Evolutionary conservation across 331 rosid genomes (phyloP), one percentile per base, ranked within the genome.

Genomic region (Stylosanthes scabra): DNA sequence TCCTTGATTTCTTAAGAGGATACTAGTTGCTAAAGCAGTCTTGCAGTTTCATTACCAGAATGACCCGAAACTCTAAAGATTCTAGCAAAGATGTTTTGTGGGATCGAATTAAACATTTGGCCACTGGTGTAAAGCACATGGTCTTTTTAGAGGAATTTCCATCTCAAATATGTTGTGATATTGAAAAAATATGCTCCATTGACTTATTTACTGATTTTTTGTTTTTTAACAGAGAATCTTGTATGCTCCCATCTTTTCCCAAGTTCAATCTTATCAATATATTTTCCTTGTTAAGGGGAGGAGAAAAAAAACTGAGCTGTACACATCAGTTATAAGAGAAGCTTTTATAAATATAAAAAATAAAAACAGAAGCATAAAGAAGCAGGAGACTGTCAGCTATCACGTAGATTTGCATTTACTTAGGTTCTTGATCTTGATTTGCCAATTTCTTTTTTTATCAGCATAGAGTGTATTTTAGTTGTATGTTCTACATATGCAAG

Each of bases 361-460:
- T 31, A 34, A 34, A 34, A 34, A 34, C 6, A 34, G 39, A 34
- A 3, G 39, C 39, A 45, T 11, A 29, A n/a, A 70, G 45, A 63
- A 63, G 54, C 55, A 27, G 47, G 4, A 5, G 39, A 28, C 45
- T 66, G 13, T 66, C 25, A 42, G 45, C 59, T 34, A 55, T 64
- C 47, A 42, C 7, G 11, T 42, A 34, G 39, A 34, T 34, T 34
- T 0, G 39, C 7, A 34, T 34, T 42, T 42, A 42, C 25, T 11
- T 71, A 39, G 62, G 68, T 55, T 78, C 62, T 78, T 41, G 39
- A 28, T 70, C 50, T 49, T 60, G 29, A 34, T 67, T 56, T 59
- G 27, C 49, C n/a, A 59, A 9, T 29, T 27, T 60, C 61, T 40
- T 27, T 50, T 3, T 68, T 70, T 69, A 60, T 28, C 57, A 55